Percentiles rank a stretch among this genome's conserved stretches.
These are phyloP conservation scores for Ascomycota sp. DNA, from an alignment of 2,329 filamentous ascomycete species.

Conservation along the genomic window DNA sequence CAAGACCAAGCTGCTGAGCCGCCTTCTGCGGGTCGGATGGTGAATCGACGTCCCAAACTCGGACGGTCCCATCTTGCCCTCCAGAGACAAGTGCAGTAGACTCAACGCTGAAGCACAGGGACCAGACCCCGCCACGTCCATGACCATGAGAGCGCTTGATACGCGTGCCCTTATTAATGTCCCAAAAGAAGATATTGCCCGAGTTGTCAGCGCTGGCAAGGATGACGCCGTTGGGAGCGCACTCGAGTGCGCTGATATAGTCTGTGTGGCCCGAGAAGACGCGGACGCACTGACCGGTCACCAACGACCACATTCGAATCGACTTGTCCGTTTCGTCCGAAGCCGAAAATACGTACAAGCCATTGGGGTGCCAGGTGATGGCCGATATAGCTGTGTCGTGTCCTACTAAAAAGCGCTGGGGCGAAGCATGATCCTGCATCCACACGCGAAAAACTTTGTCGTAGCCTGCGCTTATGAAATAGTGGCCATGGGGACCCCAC, in stretches of 20 bases:
- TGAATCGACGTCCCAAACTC: constrained; percentile 77
- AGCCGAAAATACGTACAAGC: constrained; percentile 79
- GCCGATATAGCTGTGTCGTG: constrained; percentile 87
- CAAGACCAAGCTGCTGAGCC: constrained; percentile 21
- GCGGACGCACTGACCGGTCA: constrained; percentile 68
- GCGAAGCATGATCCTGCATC: constrained; percentile 81
- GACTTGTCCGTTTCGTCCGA: constrained; percentile 73
- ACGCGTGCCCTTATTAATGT: constrained; percentile 64
- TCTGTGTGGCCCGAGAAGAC: constrained; percentile 85
- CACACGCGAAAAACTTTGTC: constrained; percentile 83
- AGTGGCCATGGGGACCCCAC: constrained; percentile 88
- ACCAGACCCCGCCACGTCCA: constrained; percentile 83
- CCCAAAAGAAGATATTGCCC: constrained; percentile 88
- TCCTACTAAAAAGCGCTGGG: constrained; percentile 71
- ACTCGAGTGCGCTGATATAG: constrained; percentile 67
- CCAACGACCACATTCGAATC: constrained; percentile 93
- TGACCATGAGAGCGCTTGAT: constrained; percentile 91
- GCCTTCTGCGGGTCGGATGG: constrained; percentile 43
- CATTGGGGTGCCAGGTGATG: constrained; percentile 88
- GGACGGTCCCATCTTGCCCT: constrained; percentile 79
- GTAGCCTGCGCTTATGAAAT: constrained; percentile 73
- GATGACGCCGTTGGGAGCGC: constrained; percentile 70
- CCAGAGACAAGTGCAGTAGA: constrained; percentile 78
- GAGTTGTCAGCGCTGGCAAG: constrained; percentile 79
- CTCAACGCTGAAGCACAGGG: constrained; percentile 81